Conservation (phyloP, 257 asterid species). For the Eucommia ulmoides region DNA sequence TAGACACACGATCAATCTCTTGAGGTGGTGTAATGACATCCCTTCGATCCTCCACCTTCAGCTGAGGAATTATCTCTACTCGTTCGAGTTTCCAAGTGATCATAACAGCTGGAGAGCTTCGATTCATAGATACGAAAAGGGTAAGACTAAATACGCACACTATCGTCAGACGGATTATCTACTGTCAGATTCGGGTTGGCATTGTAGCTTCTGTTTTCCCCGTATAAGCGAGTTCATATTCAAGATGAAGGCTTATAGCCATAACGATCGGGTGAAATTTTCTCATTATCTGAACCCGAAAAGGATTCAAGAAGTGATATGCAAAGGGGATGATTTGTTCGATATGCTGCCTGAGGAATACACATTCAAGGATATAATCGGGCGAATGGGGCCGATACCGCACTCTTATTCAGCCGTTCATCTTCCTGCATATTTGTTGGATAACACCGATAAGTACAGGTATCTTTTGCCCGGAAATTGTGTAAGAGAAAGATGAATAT, state of each 20-base stretch:
- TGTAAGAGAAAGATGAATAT: constrained; percentile 14
- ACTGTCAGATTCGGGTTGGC: constrained; percentile 33
- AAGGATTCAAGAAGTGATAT: constrained; percentile 33
- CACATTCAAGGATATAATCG: constrained; percentile 30
- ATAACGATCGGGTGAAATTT: constrained; percentile 26
- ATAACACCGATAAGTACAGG: constrained; percentile 21
- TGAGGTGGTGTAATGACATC: constrained; percentile 28
- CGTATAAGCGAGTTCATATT: constrained; percentile 22
- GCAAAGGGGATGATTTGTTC: constrained; percentile 29
- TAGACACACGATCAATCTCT: constrained; percentile 26
- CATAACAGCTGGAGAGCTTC: constrained; percentile 33
- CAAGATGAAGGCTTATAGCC: constrained; percentile 43
- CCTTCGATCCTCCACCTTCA: constrained; percentile 31
- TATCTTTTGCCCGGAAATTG: constrained; percentile 35
- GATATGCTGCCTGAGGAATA: constrained; percentile 40
- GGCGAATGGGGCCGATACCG: constrained; percentile 32
- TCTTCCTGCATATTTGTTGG: constrained; percentile 27
- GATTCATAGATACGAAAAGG: constrained; percentile 18
- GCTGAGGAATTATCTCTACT: constrained; percentile 25
- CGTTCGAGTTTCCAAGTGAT: constrained; percentile 21
- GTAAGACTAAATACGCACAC: constrained; percentile 29
- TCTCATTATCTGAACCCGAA: constrained; percentile 24
- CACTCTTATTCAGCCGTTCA: constrained; percentile 27
- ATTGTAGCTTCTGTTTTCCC: constrained; percentile 37
- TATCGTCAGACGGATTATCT: constrained; percentile 26